These are phyloP conservation scores for Penicillium diatomitis DNA, from an alignment of 495 filamentous ascomycete species.

Conservation along the genomic window DNA sequence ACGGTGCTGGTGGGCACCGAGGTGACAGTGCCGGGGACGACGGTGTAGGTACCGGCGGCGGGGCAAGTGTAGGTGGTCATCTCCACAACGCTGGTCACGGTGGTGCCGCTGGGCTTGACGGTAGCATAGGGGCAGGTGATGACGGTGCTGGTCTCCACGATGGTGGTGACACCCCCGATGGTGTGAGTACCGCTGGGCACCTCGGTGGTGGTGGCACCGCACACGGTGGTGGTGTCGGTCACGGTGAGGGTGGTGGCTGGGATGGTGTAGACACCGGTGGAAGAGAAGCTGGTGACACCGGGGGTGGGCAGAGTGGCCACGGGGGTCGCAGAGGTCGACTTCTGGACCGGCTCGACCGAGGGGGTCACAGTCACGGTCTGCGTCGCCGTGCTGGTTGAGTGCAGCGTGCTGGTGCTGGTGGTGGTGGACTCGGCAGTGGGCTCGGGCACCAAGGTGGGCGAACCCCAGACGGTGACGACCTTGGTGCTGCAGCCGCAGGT, in stretches of 20 bases:
- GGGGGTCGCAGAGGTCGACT: conserved; percentile 10
- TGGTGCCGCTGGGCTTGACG: conserved; percentile 49
- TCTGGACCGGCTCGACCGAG: neutral
- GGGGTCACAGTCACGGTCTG: conserved; percentile 15
- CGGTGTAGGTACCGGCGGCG: conserved; percentile 69
- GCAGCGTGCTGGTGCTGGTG: conserved; percentile 32
- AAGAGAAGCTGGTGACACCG: conserved; percentile 55
- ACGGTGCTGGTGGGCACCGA: conserved; percentile 44
- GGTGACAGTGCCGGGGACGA: conserved; percentile 57
- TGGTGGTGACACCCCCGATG: conserved; percentile 67
- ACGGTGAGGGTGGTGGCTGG: conserved; percentile 66
- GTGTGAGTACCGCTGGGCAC: conserved; percentile 61
- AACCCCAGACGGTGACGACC: conserved; percentile 50
- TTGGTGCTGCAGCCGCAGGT: conserved; percentile 63
- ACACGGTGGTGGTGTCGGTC: conserved; percentile 61
- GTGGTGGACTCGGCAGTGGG: conserved; percentile 26
- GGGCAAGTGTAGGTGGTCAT: conserved; percentile 74
- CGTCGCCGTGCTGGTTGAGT: conserved; percentile 6
- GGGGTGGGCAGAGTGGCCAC: conserved; percentile 49
- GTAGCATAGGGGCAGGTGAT: conserved; percentile 68
- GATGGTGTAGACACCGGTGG: conserved; percentile 72
- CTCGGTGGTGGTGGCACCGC: conserved; percentile 51
- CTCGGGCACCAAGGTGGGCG: conserved; percentile 39
- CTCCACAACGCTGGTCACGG: conserved; percentile 60
- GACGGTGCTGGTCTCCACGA: conserved; percentile 60